phyloP scores from a whole-genome alignment of 202 grass and related monocot species.

The Setaria italica region DNA sequence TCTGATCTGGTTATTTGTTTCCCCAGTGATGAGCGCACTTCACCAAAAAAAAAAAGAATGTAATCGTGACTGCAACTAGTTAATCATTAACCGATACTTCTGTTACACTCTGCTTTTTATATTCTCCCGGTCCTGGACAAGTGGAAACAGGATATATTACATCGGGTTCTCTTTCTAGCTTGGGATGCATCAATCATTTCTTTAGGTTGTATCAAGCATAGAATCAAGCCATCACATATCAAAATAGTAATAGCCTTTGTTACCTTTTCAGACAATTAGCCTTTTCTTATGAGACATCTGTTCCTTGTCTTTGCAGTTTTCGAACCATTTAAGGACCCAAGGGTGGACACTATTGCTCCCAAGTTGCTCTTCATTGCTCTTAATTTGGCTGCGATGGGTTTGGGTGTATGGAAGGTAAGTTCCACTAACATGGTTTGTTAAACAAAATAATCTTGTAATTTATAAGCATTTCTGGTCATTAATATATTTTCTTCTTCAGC shows the following conservation, averaged over 20 bases:
- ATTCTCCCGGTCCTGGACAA: neutral
- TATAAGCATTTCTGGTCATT: slow-evolving; percentile 8
- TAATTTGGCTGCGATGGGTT: slow-evolving; percentile 83
- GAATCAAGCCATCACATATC: neutral
- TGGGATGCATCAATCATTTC: neutral
- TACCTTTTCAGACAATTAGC: neutral
- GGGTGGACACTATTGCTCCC: slow-evolving; percentile 76
- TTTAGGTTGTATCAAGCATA: neutral
- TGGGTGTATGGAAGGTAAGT: slow-evolving; percentile 97
- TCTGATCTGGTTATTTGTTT: slow-evolving; percentile 1
- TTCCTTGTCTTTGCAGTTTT: slow-evolving; percentile 71
- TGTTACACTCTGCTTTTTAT: neutral
- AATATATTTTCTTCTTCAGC: slow-evolving; percentile 54
- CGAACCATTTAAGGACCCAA: slow-evolving; percentile 96
- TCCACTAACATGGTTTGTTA: slow-evolving; percentile 8
- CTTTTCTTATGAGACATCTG: slow-evolving; percentile 24
- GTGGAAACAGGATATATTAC: slow-evolving; percentile 10
- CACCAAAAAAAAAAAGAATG: neutral
- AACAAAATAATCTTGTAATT: slow-evolving; percentile 7
- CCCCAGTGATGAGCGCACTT: neutral
- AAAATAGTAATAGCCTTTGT: slow-evolving; percentile 6
- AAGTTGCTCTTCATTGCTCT: slow-evolving; percentile 94
- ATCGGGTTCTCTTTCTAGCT: neutral
- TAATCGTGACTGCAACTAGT: neutral
- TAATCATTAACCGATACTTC: neutral